Base-by-base conservation (phyloP, 2,329 filamentous ascomycete species). In the Fusarium coffeatum region DNA sequence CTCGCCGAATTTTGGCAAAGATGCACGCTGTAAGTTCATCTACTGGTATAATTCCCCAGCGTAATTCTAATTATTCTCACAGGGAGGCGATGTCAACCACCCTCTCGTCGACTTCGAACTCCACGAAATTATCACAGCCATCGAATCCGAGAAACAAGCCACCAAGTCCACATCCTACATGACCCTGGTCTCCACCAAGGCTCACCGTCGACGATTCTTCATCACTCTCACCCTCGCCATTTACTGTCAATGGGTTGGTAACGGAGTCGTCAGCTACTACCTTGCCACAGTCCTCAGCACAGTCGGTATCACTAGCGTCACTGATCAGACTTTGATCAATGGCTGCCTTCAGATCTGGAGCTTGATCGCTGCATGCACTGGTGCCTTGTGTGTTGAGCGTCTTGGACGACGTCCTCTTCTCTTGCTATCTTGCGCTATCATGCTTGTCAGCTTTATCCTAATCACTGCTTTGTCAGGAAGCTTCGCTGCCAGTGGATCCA, bases 211-310 rank as follows among this genome's bases (percentile, higher is more conserved):
- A 5, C 45, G 61, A 16, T 48, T 64, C n/a, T 64, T 64, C 40
- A 64, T 64, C 16, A 64, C 61, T 0, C 45, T 34, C 4, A 59
- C 61, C 5, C 15, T 64, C 13, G 61, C 61, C 5, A 45, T 64
- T 3, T 64, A 64, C 40, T 58, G 61, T 10, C 61, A 64, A 16
- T 64, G 61, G 61, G 50, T 64, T 4, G 61, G 61, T 2, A 64
- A 64, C 6, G 61, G 61, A 16, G 61, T 64, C 6, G 61, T 64
- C 13, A 64, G 61, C 45, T 64, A 64, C n/a, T 64, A 64, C 4
- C 59, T 64, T 5, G 20, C 61, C 0, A 64, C 61, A 0, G 61
- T 64, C 0, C 50, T 64, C 3, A 47, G 25, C 3, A 64, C 61
- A 4, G 61, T 64, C 3, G 61, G 61, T 0, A 64, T 64, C 25